phyloP scores from a whole-genome alignment of 257 asterid genomes.

The Solanum pennellii region DNA sequence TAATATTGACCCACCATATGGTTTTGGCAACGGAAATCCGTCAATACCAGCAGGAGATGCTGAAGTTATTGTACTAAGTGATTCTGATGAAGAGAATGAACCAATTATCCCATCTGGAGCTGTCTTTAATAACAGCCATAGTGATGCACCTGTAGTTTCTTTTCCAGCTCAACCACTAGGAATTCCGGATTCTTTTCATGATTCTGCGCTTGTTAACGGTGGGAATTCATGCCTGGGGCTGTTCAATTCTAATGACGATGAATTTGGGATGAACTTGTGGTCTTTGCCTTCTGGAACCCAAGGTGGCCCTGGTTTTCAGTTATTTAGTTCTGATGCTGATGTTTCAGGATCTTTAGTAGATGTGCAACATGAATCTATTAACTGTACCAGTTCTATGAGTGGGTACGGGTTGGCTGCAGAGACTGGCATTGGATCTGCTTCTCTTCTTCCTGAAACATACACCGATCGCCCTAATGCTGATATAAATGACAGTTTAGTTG shows the following conservation, averaged over 20 bases:
- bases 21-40: slow-evolving; percentile 23
- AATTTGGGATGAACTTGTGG: slow-evolving; percentile 63
- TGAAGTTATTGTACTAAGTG: slow-evolving; percentile 73
- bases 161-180: slow-evolving; percentile 41
- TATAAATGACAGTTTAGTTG: slow-evolving; percentile 49
- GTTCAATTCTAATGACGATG: slow-evolving; percentile 51
- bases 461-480: slow-evolving; percentile 24
- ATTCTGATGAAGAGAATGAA: slow-evolving; percentile 75
- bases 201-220: slow-evolving; percentile 33
- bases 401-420: slow-evolving; percentile 42
- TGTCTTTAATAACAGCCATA: slow-evolving; percentile 14
- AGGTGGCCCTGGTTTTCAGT: slow-evolving; percentile 70
- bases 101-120: slow-evolving; percentile 31
- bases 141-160: slow-evolving; percentile 27
- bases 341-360: slow-evolving; percentile 54
- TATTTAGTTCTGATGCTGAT: slow-evolving; percentile 70
- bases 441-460: slow-evolving; percentile 36
- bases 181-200: slow-evolving; percentile 46
- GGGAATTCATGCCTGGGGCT: slow-evolving; percentile 43
- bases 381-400: slow-evolving; percentile 44
- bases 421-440: slow-evolving; percentile 40
- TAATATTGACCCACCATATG: slow-evolving; percentile 35
- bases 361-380: slow-evolving; percentile 43
- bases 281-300: slow-evolving; percentile 64
- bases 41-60: slow-evolving; percentile 39